Evolutionary conservation across 768 basidiomycete species (phyloP).

Genomic region (Serendipita indica): DNA sequence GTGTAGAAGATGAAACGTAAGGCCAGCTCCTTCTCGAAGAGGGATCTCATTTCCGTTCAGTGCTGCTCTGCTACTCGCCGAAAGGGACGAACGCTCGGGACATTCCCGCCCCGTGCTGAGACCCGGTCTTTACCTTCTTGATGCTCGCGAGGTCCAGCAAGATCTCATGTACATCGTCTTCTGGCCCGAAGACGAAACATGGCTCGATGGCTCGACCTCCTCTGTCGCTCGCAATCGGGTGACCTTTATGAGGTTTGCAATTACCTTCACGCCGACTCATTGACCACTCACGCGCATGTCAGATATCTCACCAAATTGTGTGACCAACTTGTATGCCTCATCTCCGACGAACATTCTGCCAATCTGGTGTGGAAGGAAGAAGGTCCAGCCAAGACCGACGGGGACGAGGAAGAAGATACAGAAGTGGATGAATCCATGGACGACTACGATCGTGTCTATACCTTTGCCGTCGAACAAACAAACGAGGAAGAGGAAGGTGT

Average conservation of each 20-base stretch:
- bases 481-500: conserved; percentile 42
- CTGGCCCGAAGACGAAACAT: conserved; percentile 48
- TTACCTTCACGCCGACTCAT: too few species aligned
- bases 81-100: conserved; percentile 16
- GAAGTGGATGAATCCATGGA: conserved; percentile 25
- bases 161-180: conserved; percentile 33
- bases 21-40: conserved; percentile 14
- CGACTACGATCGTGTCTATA: conserved; percentile 34
- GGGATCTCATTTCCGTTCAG: conserved; percentile 11
- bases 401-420: conserved; percentile 16
- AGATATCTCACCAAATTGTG: conserved; percentile 48
- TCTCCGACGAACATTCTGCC: conserved; percentile 34
- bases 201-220: conserved; percentile 35
- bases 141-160: conserved; percentile 18
- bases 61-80: conserved; percentile 15
- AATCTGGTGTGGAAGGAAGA: conserved; percentile 30
- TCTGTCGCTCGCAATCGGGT: conserved; percentile 37
- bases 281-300: not conserved
- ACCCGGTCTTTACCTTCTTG: conserved; percentile 37
- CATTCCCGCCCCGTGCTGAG: conserved; percentile 23
- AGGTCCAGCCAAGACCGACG: conserved; percentile 20
- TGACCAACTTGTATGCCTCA: conserved; percentile 38
- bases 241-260: conserved; percentile 45
- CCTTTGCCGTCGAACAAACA: conserved; percentile 40
- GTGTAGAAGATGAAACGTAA: conserved; percentile 29